A percentile compares a stretch with the other conserved stretches of the same genome.
These are phyloP conservation scores for Talaromyces proteolyticus DNA, from an alignment of 495 filamentous ascomycete genomes.

Conservation along the genomic window DNA sequence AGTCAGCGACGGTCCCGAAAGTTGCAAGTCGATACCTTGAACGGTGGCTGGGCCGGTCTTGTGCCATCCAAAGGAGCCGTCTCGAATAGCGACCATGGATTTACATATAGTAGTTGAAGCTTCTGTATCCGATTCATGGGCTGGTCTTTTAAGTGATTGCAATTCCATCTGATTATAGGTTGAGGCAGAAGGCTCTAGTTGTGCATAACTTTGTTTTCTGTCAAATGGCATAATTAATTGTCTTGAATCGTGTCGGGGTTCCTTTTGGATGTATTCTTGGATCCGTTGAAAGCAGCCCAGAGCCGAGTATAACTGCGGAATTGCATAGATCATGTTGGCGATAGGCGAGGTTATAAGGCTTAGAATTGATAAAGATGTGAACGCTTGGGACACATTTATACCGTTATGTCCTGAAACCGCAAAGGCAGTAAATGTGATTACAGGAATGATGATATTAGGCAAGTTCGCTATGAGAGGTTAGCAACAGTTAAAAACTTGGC, in stretches of 20 bases:
- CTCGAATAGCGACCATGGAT: too few species aligned
- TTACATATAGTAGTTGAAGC: too few species aligned
- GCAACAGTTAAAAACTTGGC: too few species aligned
- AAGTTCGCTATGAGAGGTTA: conserved; percentile 17
- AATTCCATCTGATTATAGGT: too few species aligned
- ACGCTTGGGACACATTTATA: conserved; percentile 44
- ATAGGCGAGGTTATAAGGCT: conserved; percentile 49
- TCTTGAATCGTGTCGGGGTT: too few species aligned
- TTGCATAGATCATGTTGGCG: conserved; percentile 15
- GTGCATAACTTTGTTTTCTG: too few species aligned
- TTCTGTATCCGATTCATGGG: too few species aligned
- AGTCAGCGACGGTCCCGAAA: conserved; percentile 23
- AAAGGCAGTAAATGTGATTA: conserved; percentile 46
- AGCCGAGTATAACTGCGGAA: conserved; percentile 13
- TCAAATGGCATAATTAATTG: too few species aligned
- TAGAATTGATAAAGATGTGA: conserved; percentile 57
- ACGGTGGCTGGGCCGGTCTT: not conserved
- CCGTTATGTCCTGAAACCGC: conserved; percentile 34
- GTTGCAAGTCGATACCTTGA: too few species aligned
- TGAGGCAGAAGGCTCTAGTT: too few species aligned
- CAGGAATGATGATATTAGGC: conserved; percentile 39
- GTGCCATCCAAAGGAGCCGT: too few species aligned
- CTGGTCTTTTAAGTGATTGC: too few species aligned
- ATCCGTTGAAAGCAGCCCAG: conserved; percentile 22
- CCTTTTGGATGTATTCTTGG: not conserved